A percentile compares a stretch with the other conserved stretches of the same genome.
Evolutionary conservation across 2,329 filamentous ascomycete species (phyloP).

Genomic region (Verticillium nubilum): DNA sequence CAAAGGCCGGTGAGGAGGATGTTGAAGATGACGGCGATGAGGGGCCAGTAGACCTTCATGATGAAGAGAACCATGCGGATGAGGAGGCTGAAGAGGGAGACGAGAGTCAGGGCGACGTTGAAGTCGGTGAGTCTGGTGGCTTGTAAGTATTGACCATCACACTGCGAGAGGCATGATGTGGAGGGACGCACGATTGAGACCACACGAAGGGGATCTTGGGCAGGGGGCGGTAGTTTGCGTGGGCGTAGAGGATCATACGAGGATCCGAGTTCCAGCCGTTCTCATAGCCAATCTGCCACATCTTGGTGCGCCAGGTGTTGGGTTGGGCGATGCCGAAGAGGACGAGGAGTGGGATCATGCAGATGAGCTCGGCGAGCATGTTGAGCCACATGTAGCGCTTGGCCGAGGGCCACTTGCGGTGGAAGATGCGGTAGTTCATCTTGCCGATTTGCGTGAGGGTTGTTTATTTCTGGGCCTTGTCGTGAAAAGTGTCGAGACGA

Average conservation of each 20-base stretch:
- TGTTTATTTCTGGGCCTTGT: background rate
- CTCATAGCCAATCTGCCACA: constrained; percentile 69
- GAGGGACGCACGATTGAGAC: constrained; percentile 59
- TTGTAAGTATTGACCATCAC: constrained; percentile 1
- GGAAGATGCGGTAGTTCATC: constrained; percentile 51
- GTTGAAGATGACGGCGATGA: constrained; percentile 57
- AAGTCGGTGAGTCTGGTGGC: constrained; percentile 63
- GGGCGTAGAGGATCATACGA: constrained; percentile 62
- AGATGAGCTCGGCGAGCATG: constrained; percentile 60
- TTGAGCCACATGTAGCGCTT: constrained; percentile 50
- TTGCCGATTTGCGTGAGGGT: background rate
- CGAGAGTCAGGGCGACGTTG: constrained; percentile 71
- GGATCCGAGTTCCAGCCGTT: constrained; percentile 72
- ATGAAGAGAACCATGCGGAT: constrained; percentile 64
- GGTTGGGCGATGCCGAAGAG: constrained; percentile 69
- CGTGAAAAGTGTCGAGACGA: background rate
- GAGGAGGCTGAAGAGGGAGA: constrained; percentile 71
- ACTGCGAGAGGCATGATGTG: background rate
- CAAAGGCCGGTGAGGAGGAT: constrained; percentile 55
- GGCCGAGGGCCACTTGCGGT: constrained; percentile 44
- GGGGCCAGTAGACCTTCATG: constrained; percentile 65
- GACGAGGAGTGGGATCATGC: constrained; percentile 60
- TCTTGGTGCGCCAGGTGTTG: constrained; percentile 62
- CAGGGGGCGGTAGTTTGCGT: constrained; percentile 62
- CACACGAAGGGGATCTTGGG: constrained; percentile 64